Conservation (phyloP, 1,139 yeast species). For the Blastobotrys capitulatus region DNA sequence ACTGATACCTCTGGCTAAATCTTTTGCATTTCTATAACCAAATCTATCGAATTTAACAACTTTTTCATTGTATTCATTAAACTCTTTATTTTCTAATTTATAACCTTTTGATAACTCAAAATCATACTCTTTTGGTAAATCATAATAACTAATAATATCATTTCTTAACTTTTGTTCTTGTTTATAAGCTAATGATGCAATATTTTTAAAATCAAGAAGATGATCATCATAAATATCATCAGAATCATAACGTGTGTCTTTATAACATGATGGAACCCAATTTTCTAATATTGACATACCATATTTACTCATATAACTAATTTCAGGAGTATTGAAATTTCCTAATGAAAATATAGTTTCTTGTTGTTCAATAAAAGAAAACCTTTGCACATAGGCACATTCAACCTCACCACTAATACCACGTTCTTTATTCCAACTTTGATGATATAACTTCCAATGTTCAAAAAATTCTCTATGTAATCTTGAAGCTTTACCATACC, state of each 20-base stretch:
- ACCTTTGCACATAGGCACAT: slow-evolving; percentile 8
- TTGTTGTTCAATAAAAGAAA: no score
- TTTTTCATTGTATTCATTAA: slow-evolving; percentile 2
- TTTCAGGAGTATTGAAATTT: no score
- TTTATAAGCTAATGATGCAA: background rate
- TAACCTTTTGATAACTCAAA: background rate
- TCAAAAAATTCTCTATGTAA: background rate
- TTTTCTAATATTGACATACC: slow-evolving; percentile 3
- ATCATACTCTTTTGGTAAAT: background rate
- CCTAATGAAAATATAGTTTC: no score
- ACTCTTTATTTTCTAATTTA: background rate
- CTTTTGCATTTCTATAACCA: slow-evolving; percentile 4
- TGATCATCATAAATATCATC: slow-evolving; percentile 3
- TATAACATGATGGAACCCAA: slow-evolving; percentile 10
- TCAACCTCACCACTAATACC: slow-evolving; percentile 1
- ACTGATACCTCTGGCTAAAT: background rate
- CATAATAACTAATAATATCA: slow-evolving; percentile 3
- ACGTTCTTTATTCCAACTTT: background rate
- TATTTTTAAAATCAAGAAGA: slow-evolving; percentile 1
- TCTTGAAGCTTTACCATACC: background rate
- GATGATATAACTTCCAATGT: background rate
- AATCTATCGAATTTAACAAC: background rate
- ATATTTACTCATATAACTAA: no score
- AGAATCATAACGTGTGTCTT: background rate
- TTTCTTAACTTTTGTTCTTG: slow-evolving; percentile 1